These are phyloP conservation scores for Penicillium sp. DNA, from an alignment of 2,329 filamentous ascomycete species.

Conservation along the genomic window DNA sequence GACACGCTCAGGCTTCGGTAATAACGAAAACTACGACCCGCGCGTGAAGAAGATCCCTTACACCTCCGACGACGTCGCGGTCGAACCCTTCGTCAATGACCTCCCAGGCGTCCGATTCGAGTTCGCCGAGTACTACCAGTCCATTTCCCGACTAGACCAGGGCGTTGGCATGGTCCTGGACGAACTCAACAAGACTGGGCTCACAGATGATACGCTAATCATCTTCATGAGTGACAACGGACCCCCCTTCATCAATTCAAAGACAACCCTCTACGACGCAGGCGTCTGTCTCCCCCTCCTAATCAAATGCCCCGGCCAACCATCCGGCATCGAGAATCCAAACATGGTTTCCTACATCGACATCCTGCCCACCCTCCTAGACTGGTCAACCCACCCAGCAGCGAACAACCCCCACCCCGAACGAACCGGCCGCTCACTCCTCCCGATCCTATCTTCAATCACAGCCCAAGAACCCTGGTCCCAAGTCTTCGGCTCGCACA, in stretches of 20 bases:
- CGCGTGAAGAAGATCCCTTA: slow-evolving; percentile 31
- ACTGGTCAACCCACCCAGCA: slow-evolving; percentile 38
- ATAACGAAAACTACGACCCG: slow-evolving; percentile 38
- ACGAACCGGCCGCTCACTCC: slow-evolving; percentile 43
- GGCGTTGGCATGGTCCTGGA: slow-evolving; percentile 49
- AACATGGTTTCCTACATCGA: slow-evolving; percentile 55
- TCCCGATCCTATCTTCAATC: slow-evolving; percentile 38
- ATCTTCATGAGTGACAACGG: slow-evolving; percentile 57
- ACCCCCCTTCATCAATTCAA: slow-evolving; percentile 56
- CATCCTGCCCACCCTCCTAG: slow-evolving; percentile 52
- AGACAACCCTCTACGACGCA: slow-evolving; percentile 56
- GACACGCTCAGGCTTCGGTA: slow-evolving; percentile 50
- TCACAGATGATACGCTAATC: slow-evolving; percentile 44
- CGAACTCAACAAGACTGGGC: slow-evolving; percentile 35
- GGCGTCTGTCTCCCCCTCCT: slow-evolving; percentile 52
- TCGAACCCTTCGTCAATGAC: slow-evolving; percentile 50
- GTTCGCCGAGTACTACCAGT: slow-evolving; percentile 48
- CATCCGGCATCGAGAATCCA: slow-evolving; percentile 37
- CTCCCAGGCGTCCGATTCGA: slow-evolving; percentile 47
- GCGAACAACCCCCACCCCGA: slow-evolving; percentile 1
- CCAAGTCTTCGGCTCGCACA: slow-evolving; percentile 56
- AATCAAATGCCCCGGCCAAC: slow-evolving; percentile 39
- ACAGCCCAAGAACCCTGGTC: slow-evolving; percentile 17
- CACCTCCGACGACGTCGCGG: slow-evolving; percentile 39
- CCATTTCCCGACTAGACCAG: slow-evolving; percentile 49